Evolutionary conservation across 768 basidiomycete species (phyloP).

Genomic region (Mycena maculata): DNA sequence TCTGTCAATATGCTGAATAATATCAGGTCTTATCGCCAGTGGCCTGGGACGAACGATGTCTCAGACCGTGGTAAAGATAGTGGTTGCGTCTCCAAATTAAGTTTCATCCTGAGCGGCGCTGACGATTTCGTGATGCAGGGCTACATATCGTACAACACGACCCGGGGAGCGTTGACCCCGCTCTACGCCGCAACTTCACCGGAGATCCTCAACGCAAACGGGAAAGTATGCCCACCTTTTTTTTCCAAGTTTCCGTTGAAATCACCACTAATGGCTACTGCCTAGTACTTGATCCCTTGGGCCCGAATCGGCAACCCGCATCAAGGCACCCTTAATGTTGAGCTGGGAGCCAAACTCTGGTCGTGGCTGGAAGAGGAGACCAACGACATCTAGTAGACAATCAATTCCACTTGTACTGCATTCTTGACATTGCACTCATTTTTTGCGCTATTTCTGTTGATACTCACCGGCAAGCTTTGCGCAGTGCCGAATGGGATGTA

Average conservation of each 20-base stretch:
- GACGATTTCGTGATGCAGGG: neutral
- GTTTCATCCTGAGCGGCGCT: neutral
- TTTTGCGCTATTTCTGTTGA: too few relatives aligned
- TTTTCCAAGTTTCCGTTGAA: neutral
- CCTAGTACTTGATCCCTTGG: neutral
- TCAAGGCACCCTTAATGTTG: neutral
- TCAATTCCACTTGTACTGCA: too few relatives aligned
- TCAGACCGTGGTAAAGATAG: neutral
- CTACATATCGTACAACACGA: neutral
- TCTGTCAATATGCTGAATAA: neutral
- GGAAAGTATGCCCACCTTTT: neutral
- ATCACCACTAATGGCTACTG: neutral
- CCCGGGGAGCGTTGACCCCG: neutral
- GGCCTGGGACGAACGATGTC: neutral
- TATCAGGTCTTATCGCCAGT: neutral
- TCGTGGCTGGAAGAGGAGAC: slow-evolving; percentile 1
- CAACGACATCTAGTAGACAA: neutral
- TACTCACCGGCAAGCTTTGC: too few relatives aligned
- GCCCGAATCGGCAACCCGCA: neutral
- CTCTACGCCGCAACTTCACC: slow-evolving; percentile 1
- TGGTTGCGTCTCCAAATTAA: neutral
- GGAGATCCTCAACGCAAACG: neutral
- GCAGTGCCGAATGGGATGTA: too few relatives aligned
- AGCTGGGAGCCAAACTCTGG: slow-evolving; percentile 1
- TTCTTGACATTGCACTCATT: too few relatives aligned